Evolutionary conservation across 2,329 filamentous ascomycete species (phyloP), one percentile per base, ranked within the genome.

Genomic region (Geoglossum cookeanum): DNA sequence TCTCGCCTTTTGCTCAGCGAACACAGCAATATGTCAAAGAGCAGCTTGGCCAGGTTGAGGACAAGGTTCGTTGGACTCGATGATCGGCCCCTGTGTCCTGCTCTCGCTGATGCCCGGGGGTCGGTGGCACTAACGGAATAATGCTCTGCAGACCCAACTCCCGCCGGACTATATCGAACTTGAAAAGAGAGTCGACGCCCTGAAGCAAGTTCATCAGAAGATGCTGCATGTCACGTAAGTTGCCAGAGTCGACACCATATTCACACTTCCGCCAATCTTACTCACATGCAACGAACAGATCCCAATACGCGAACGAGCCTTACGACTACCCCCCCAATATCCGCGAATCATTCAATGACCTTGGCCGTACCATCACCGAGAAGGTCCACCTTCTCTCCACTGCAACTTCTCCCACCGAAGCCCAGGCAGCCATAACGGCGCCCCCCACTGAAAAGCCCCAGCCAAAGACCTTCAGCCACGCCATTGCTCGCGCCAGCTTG

Each of bases 1-100:
- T 97, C 72, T 89, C 87, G 63, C 92, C 92, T 39, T 95, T 94
- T 69, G 89, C 90, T 62, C 85, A 88, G 67, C 85, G 91, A 68
- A 96, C 89, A 58, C 88, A 94, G 71, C 92, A 98, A 75, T 94
- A 91, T 76, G 87, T 95, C 70, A 96, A 94, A 77, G 92, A 98
- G 74, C 90, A 96, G 74, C 80, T 97, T 61, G 92, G 92, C 55
- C 87, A 94, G 72, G 87, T 82, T 61, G 90, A 95, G 63, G 92
- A 97, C 71, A 96, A 92, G 84, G 87, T 89, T 64, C 58, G 65
- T 42, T 54, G 7, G 33, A 17, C 55, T 30, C 3, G 3, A 37
- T 60, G 48, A 59, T 17, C 57, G 44, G 9, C 48, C 29, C 55
- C 17, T 53, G 5, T n/a, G 53, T 58, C 22, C 59, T 58, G 35